Evolutionary conservation across 192 early-diverging fungal species (phyloP).

Genomic region (Coemansia aciculifera): DNA sequence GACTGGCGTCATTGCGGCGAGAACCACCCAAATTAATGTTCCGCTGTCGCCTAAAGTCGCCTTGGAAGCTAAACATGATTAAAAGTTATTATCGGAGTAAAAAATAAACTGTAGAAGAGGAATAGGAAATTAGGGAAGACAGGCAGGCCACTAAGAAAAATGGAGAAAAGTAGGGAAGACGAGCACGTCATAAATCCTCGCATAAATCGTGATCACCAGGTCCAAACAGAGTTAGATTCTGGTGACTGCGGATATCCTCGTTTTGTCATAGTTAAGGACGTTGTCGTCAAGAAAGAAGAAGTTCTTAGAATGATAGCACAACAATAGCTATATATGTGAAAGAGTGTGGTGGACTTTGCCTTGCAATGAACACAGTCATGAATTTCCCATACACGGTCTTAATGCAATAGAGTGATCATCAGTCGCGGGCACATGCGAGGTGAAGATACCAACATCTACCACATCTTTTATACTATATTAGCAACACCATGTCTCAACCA

Average conservation of each 20-base stretch:
- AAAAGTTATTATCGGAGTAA: not conserved
- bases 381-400: not conserved
- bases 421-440: not conserved
- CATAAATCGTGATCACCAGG: constrained; percentile 6
- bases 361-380: too few relatives aligned
- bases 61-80: constrained; percentile 72
- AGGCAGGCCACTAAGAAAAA: not conserved
- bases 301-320: not conserved
- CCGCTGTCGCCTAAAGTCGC: constrained; percentile 71
- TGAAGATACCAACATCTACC: not conserved
- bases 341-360: too few relatives aligned
- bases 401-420: not conserved
- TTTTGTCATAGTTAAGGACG: not conserved
- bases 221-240: not conserved
- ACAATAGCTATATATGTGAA: too few relatives aligned
- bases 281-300: not conserved
- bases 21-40: constrained; percentile 84
- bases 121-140: not conserved
- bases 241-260: not conserved
- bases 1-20: constrained; percentile 63
- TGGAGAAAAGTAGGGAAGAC: not conserved
- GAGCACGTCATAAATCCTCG: not conserved
- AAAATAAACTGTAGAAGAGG: not conserved
- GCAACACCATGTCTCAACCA: constrained; percentile 2
- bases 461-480: not conserved